phyloP scores from a whole-genome alignment of 768 basidiomycete genomes.

The Rhizopogon vesiculosus region DNA sequence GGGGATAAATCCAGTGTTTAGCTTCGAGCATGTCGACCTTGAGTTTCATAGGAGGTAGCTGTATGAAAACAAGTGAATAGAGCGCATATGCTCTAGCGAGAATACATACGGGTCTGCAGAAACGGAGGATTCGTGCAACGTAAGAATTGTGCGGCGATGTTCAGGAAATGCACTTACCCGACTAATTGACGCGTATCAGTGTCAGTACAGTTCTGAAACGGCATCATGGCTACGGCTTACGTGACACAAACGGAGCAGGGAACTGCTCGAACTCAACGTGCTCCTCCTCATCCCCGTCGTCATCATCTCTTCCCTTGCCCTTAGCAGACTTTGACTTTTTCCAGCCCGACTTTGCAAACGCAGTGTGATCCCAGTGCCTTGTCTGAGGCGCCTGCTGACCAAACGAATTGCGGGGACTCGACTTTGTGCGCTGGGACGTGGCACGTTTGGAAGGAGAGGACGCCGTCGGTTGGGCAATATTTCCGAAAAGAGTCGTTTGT shows the following conservation, averaged over 20 bases:
- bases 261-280: slow-evolving; percentile 75
- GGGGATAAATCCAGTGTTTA: slow-evolving; percentile 88
- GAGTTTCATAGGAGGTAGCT: slow-evolving; percentile 79
- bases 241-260: slow-evolving; percentile 69
- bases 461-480: slow-evolving; percentile 34
- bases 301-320: slow-evolving; percentile 46
- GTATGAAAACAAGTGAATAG: slow-evolving; percentile 2
- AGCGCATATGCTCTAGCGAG: background rate
- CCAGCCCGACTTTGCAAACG: slow-evolving; percentile 77
- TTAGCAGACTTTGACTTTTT: slow-evolving; percentile 46
- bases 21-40: slow-evolving; percentile 71
- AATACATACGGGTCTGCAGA: slow-evolving; percentile 28
- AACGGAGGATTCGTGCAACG: background rate
- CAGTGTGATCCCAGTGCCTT: slow-evolving; percentile 91
- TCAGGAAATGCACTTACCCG: slow-evolving; percentile 40
- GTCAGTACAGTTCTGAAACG: slow-evolving; percentile 5
- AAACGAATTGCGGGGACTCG: slow-evolving; percentile 36
- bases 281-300: slow-evolving; percentile 56
- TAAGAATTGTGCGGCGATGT: background rate
- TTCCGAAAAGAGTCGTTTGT: slow-evolving; percentile 69
- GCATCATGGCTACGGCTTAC: slow-evolving; percentile 36
- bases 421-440: slow-evolving; percentile 38
- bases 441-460: slow-evolving; percentile 25
- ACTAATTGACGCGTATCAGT: slow-evolving; percentile 25
- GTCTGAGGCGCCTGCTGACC: slow-evolving; percentile 58